Base-by-base conservation (phyloP, 306 rosid genomes). In the Alnus glutinosa region DNA sequence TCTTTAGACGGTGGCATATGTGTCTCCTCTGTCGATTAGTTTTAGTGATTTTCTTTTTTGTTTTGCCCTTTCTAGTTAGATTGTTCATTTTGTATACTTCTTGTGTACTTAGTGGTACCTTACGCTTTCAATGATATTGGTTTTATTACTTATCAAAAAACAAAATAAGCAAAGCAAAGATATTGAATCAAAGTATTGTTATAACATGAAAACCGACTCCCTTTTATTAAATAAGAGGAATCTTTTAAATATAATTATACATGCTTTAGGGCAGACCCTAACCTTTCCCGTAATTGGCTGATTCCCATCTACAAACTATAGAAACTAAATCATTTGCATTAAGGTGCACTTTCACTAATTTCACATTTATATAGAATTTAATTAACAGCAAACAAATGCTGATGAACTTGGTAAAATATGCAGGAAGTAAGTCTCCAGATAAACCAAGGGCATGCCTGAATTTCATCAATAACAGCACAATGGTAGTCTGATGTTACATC, bases 401-500 rank as follows among this genome's bases (percentile, higher is more conserved):
- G 23, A 66, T 55, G 57, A 75, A 66, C 32, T 42, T 84, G 50
- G 42, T 77, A 13, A 67, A 18, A 81, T 37, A 75, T 14, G 75
- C 18, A 51, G 50, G 55, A 79, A 48, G 68, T 28, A 47, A 86
- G 84, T 74, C 73, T 67, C 80, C 71, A 70, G 76, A 86, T 67
- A 70, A 71, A 80, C 75, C 11, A 39, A 23, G 77, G 73, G 82
- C 92, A 80, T 86, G 89, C 98, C 98, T 95, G 99, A 80, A 93
- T 92, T 89, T 95, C 99, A 77, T 95, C 98, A 82, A 95, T 83
- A 81, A 95, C 85, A 10, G 98, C 97, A 79, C 99, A 95, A 7
- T 85, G 83, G 80, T 93, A 91, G 42, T 78, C 76, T 57, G 93
- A 76, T 50, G 93, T 81, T 80, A 95, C 92, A 80, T 91, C 96